Conservation (phyloP, 441 rosid genomes). For the Sinapis alba region DNA sequence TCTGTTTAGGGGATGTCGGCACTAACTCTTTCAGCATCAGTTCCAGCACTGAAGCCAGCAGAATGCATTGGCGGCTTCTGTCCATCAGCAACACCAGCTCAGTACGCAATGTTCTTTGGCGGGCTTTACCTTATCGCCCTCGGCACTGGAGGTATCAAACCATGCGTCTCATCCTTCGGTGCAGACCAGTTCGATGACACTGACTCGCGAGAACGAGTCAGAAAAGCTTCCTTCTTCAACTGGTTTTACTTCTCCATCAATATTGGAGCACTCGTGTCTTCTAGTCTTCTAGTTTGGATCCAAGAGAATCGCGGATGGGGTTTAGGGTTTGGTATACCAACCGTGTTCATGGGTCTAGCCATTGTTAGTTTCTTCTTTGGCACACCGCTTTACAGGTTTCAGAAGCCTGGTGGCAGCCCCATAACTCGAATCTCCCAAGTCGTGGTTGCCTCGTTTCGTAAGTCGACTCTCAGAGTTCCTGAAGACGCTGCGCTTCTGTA, state of each 20-base stretch:
- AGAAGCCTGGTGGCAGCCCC: neutral
- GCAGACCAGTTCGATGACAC: neutral
- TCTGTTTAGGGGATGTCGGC: neutral
- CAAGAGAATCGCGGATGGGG: neutral
- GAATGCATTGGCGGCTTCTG: neutral
- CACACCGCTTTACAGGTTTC: neutral
- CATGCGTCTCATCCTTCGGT: neutral
- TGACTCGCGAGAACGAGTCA: neutral
- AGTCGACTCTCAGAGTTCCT: neutral
- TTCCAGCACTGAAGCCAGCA: neutral
- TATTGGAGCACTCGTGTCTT: neutral
- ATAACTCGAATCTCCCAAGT: neutral
- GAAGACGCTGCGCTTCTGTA: neutral
- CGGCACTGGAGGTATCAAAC: neutral
- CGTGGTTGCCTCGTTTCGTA: neutral
- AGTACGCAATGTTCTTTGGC: neutral
- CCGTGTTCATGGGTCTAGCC: constrained; percentile 67
- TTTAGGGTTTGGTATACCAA: constrained; percentile 80
- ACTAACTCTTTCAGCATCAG: neutral
- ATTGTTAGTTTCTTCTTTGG: neutral
- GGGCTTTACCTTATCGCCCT: neutral
- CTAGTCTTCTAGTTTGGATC: neutral
- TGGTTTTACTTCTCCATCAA: neutral
- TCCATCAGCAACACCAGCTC: neutral
- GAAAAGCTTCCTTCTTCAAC: neutral